phyloP scores from a whole-genome alignment of 257 asterid genomes.

The Solanum habrochaites region DNA sequence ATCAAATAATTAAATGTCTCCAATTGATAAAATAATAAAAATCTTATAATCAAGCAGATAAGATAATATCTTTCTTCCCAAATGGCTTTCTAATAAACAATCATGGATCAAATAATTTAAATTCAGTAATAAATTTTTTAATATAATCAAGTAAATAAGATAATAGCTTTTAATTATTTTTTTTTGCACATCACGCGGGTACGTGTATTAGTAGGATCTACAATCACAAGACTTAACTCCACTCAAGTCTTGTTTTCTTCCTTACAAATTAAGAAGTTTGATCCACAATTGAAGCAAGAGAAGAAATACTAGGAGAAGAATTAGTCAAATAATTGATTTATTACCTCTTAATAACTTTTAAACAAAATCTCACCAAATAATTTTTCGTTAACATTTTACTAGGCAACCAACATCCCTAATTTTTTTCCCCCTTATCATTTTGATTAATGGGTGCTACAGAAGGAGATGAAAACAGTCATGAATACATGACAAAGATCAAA shows the following conservation, averaged over 20 bases:
- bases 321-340: conserved; percentile 12
- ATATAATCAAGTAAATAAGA: not conserved
- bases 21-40: too few relatives aligned
- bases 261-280: not conserved
- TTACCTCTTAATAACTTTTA: not conserved
- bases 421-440: not conserved
- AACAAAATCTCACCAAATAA: not conserved
- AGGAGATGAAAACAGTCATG: conserved; percentile 19
- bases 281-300: not conserved
- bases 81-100: not conserved
- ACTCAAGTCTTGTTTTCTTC: not conserved
- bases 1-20: not conserved
- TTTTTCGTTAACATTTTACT: conserved; percentile 14
- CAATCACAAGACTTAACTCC: not conserved
- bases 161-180: not conserved
- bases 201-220: not conserved
- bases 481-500: conserved; percentile 19
- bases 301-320: conserved; percentile 14
- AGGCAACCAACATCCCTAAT: not conserved
- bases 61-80: not conserved
- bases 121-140: not conserved
- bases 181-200: not conserved
- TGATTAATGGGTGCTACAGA: conserved; percentile 23
- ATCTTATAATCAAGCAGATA: not conserved
- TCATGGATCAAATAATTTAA: not conserved